A percentile compares a stretch with the other conserved stretches of the same genome.
phyloP scores from a whole-genome alignment of 2,329 filamentous ascomycete species.

The Madurella mycetomatis region DNA sequence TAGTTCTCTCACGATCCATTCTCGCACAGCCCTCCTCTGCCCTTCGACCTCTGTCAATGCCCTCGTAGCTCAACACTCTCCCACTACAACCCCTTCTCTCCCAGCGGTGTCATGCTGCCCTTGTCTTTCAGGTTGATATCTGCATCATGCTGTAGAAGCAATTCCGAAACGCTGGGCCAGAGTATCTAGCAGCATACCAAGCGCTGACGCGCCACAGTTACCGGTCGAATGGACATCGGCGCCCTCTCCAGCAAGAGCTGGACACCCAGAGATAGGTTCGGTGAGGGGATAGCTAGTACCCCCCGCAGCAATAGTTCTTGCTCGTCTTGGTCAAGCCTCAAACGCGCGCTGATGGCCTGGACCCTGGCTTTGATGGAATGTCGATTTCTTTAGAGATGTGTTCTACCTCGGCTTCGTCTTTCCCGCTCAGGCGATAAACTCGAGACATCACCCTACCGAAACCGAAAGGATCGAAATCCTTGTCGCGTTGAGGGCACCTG shows the following conservation, averaged over 20 bases:
- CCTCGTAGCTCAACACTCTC: too few relatives aligned
- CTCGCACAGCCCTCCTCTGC: too few relatives aligned
- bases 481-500: slow-evolving; percentile 30
- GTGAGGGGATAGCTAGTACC: slow-evolving; percentile 29
- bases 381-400: slow-evolving; percentile 32
- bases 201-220: too few relatives aligned
- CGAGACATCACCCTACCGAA: too few relatives aligned
- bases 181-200: too few relatives aligned
- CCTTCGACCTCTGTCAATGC: too few relatives aligned
- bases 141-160: neutral
- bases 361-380: slow-evolving; percentile 28
- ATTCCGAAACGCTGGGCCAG: neutral
- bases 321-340: slow-evolving; percentile 19
- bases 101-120: neutral
- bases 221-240: neutral
- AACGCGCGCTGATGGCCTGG: neutral
- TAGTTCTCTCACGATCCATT: too few relatives aligned
- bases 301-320: slow-evolving; percentile 21
- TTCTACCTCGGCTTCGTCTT: slow-evolving; percentile 27
- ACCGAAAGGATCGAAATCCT: slow-evolving; percentile 29
- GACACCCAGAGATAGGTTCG: slow-evolving; percentile 40
- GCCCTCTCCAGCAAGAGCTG: neutral
- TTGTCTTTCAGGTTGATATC: neutral
- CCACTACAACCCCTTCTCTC: too few relatives aligned
- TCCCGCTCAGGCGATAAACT: slow-evolving; percentile 26